Percentiles rank a stretch among this genome's conserved stretches.
These are phyloP conservation scores for Tuber borchii DNA, from an alignment of 495 filamentous ascomycete species.

Conservation along the genomic window DNA sequence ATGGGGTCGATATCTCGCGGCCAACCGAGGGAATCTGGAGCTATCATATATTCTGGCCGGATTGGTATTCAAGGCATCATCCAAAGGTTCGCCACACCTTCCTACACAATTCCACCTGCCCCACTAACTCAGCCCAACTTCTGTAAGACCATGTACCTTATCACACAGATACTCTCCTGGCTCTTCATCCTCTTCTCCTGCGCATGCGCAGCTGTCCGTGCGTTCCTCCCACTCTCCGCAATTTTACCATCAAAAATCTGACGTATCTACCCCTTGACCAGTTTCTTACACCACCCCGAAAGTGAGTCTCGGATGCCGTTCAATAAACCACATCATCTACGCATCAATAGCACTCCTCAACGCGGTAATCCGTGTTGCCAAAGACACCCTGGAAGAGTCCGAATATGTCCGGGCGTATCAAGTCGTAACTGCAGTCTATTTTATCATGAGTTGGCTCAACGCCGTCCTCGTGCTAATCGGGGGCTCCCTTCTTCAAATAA, in stretches of 20 bases:
- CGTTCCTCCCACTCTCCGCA: background rate
- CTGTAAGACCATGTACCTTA: conserved; percentile 18
- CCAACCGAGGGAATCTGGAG: conserved; percentile 25
- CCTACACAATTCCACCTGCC: too few relatives aligned
- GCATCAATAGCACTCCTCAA: conserved; percentile 30
- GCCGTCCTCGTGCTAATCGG: conserved; percentile 30
- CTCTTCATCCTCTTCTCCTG: conserved; percentile 38
- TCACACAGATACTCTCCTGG: conserved; percentile 34
- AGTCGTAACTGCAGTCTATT: conserved; percentile 9
- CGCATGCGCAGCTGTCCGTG: conserved; percentile 32
- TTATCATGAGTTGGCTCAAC: conserved; percentile 26
- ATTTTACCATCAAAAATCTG: background rate
- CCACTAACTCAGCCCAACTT: background rate
- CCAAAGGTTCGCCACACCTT: conserved; percentile 17
- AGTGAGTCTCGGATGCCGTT: conserved; percentile 36
- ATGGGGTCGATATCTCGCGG: conserved; percentile 28
- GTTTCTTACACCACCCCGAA: conserved; percentile 41
- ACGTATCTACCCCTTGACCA: background rate
- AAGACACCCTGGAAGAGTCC: conserved; percentile 13
- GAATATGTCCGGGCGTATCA: background rate
- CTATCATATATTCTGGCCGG: conserved; percentile 34
- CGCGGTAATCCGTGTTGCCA: conserved; percentile 26
- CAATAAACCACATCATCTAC: conserved; percentile 39
- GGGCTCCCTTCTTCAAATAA: conserved; percentile 34
- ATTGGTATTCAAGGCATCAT: conserved; percentile 23